Conservation (phyloP, 106 monocot genomes). For the Cymbidium sinense region DNA sequence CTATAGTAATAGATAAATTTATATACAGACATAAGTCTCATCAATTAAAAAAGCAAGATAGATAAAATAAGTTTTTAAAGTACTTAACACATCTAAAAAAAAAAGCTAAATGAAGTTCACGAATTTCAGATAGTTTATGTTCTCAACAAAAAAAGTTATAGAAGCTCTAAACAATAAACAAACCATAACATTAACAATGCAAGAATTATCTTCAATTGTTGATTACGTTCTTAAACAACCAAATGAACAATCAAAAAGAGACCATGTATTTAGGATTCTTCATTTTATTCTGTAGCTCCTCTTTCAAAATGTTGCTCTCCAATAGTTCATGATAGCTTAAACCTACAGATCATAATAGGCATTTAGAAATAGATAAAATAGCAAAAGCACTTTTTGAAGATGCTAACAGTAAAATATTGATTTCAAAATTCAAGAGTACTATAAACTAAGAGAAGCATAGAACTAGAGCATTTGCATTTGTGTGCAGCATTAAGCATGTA, state of each 20-base stretch:
- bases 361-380: background rate
- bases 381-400: background rate
- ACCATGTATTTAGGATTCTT: constrained; percentile 77
- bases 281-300: constrained; percentile 52
- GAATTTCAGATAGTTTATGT: too few species aligned
- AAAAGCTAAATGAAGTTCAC: too few species aligned
- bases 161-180: background rate
- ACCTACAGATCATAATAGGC: constrained; percentile 25
- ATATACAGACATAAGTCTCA: background rate
- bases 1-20: constrained; percentile 18
- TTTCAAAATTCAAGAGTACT: too few species aligned
- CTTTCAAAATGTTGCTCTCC: constrained; percentile 48
- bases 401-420: background rate
- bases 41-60: background rate
- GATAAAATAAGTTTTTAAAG: background rate
- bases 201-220: background rate
- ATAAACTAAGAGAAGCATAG: too few species aligned
- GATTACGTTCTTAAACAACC: background rate
- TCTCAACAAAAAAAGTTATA: background rate
- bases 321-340: constrained; percentile 19
- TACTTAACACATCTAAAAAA: background rate
- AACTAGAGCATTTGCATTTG: too few species aligned
- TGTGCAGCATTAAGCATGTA: too few species aligned
- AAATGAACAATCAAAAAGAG: constrained; percentile 7
- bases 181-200: background rate